These are phyloP conservation scores for Fusarium sp. DNA, from an alignment of 2,329 filamentous ascomycete species.

Conservation along the genomic window DNA sequence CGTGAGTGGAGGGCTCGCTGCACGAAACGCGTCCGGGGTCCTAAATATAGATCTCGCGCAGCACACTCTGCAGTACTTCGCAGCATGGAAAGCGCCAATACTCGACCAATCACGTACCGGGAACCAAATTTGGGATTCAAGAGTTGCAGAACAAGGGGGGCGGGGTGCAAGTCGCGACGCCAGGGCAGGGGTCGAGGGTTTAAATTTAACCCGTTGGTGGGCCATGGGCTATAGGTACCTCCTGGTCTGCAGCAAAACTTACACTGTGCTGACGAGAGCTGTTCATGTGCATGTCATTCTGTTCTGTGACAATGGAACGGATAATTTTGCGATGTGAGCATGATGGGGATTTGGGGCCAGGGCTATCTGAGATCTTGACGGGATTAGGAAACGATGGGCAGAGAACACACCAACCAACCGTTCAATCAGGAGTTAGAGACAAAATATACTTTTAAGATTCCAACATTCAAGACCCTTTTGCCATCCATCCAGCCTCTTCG, in stretches of 20 bases:
- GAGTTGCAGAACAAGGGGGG: conserved; percentile 36
- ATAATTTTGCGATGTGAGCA: conserved; percentile 24
- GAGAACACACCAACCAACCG: conserved; percentile 15
- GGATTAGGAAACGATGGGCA: conserved; percentile 38
- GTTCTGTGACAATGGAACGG: conserved; percentile 18
- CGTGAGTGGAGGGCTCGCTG: conserved; percentile 44
- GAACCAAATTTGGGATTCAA: conserved; percentile 48
- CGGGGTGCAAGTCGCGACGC: conserved; percentile 21
- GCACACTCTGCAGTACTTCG: conserved; percentile 41
- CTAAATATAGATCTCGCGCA: conserved; percentile 54
- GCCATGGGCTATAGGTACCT: conserved; percentile 20
- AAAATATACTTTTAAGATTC: conserved; percentile 29
- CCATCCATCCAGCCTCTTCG: conserved; percentile 6
- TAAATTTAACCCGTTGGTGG: conserved; percentile 49
- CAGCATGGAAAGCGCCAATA: conserved; percentile 51
- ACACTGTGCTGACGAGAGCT: conserved; percentile 42
- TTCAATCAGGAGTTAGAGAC: conserved; percentile 22
- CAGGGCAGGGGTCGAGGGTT: conserved; percentile 37
- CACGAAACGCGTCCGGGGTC: conserved; percentile 49
- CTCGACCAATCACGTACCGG: conserved; percentile 49
- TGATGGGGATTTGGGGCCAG: conserved; percentile 19
- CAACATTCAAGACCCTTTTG: conserved; percentile 14
- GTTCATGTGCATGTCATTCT: conserved; percentile 18
- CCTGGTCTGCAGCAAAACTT: conserved; percentile 16
- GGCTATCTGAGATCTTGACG: conserved; percentile 38